Evolutionary conservation across 176 grass and related monocot species (phyloP), one percentile per base, ranked within the genome.

Genomic region (Melocanna baccifera): DNA sequence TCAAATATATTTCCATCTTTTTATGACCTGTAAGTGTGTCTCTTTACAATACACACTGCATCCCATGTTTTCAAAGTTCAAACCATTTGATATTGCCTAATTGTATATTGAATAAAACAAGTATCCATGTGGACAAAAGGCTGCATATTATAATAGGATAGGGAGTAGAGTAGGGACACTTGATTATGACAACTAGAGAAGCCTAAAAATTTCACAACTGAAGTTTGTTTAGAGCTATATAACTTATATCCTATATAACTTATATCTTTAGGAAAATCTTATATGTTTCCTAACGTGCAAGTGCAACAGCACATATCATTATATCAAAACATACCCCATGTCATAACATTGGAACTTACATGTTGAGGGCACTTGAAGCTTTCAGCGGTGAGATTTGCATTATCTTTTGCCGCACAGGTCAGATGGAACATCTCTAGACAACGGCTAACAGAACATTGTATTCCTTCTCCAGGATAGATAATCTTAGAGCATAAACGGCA

Each of bases 341-440:
- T 56, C 46, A 47, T 62, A 88, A 81, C 58, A 59, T 65, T 22
- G 13, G 18, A 76, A 87, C 81, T 93, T 91, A 97, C 94, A 90
- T 97, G 94, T 80, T 89, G 91, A 86, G 94, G 91, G 65, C 94
- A 97, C 70, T 71, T 91, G 69, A 97, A 86, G 84, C 74, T 80
- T 86, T 91, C 87, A 19, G 66, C 37, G 0, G 37, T 45, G 57
- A 86, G 78, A 36, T 87, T 84, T 86, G 77, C 65, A 86, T 74
- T 81, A 68, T 81, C 81, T 81, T 73, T 61, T 63, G 78, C 88
- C 19, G 67, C 89, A 78, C 94, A 97, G 47, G 36, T 83, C 50
- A 61, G 66, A 73, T 97, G 91, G 69, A 93, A 97, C n/a, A 50
- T 41, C 58, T 87, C 83, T 82, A 13, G 62, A 83, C 94, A 97